Base-by-base conservation (phyloP, 176 grass and related monocot species). In the Saccharum spontaneum region DNA sequence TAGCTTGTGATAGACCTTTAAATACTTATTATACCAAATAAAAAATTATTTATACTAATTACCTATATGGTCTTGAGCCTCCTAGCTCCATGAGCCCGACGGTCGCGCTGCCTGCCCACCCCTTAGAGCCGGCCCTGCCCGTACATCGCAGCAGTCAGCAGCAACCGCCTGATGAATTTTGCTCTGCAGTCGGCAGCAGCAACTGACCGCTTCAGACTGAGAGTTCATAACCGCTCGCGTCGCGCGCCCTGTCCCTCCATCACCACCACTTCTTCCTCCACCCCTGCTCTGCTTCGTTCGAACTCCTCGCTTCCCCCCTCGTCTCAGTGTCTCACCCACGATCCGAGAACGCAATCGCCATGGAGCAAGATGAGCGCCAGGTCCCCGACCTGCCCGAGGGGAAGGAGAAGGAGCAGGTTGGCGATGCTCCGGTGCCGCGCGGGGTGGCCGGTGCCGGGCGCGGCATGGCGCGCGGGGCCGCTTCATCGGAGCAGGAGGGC, bases 341-440 rank as follows among this genome's bases (percentile, higher is more conserved):
- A 16, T 37, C 22, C 15, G 37, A 62, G 71, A 36, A 64, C 33
- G 15, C 82, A 1, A 54, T 41, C 17, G 6, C 13, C 54, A 86
- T 90, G 79, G 83, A 82, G 63, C 31, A 71, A 54, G n/a, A 62
- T 8, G 36, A 76, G 61, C 36, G 40, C 36, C 15, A 11, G 61
- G 14, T 9, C 22, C 26, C 7, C 40, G 61, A 22, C 65, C 69
- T 10, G 9, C 20, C 37, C 10, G 39, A 85, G 60, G 87, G 26
- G 37, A 13, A 31, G 22, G 20, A 11, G 18, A 24, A 62, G 23
- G 49, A 46, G 11, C 34, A 20, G 33, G 18, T 57, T 41, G 44
- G 52, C 10, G 41, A 41, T 7, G 57, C 15, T 59, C 31, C 10
- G 20, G 26, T 3, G 11, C 30, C 5, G 67, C n/a, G 17, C 11